Evolutionary conservation across 768 basidiomycete species (phyloP), one percentile per base, ranked within the genome.

Genomic region (Gloeophyllum trabeum): DNA sequence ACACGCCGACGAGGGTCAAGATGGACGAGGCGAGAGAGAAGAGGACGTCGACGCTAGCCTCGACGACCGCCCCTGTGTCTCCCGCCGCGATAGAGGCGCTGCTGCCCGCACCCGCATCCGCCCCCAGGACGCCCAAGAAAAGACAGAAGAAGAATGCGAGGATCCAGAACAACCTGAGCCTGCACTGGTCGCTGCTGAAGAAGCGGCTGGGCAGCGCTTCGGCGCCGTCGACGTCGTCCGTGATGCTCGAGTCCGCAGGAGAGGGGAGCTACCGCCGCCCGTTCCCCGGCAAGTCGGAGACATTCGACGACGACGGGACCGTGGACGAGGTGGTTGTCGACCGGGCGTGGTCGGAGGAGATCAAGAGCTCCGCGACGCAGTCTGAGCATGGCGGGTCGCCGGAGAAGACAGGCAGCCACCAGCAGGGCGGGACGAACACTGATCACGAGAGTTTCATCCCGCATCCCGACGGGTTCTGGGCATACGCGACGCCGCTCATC

Each of bases 261-360:
- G n/a, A n/a, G 55, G 57, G 42, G 12, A 62, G 51, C 35, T 61
- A 53, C n/a, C 24, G 46, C 4, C 59, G 43, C 10, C 52, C 50
- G 13, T 32, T 48, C 24, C 46, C 37, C 5, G 43, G 54, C 25
- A 53, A 59, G 19, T 61, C 60, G 19, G 54, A 50, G 16, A 64
- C 56, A 24, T 18, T 30, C 22, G 49, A 60, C 6, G 55, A 38
- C 2, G 63, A 62, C 37, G 58, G 66, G 38, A 13, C 20, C 10
- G 70, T 80, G 12, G 69, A 82, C 54, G 69, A 77, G 57, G 69
- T 80, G 12, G 72, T 82, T 16, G 80, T 81, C 6, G 79, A 82
- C 56, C 67, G 77, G 34, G 54, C 62, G 14, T 77, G 75, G 76
- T 58, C 65, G 6, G 71, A 74, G 44, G 69, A 70, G 45, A 59